These are phyloP conservation scores for Calonectria henricotiae DNA, from an alignment of 2,329 filamentous ascomycete species.

Conservation along the genomic window DNA sequence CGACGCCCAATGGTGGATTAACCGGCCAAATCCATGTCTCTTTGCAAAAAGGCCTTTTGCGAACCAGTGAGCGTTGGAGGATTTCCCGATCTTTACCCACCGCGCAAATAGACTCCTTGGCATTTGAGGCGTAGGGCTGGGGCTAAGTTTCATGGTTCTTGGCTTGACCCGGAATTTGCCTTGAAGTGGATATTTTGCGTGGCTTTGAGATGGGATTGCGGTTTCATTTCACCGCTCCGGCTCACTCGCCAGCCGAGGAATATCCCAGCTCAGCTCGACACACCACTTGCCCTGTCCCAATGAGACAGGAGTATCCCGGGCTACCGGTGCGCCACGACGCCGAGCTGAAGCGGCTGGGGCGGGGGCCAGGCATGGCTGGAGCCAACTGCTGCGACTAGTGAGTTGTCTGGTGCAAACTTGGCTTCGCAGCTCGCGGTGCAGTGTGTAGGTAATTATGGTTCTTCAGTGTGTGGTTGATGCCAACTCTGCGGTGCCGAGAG, in stretches of 20 bases:
- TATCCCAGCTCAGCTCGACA: constrained; percentile 9
- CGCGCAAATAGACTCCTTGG: not conserved
- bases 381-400: constrained; percentile 15
- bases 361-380: constrained; percentile 9
- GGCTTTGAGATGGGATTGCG: not conserved
- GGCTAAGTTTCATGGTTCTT: not conserved
- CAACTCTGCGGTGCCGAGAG: not conserved
- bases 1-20: not conserved
- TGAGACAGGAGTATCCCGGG: not conserved
- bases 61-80: not conserved
- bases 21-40: not conserved
- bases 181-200: not conserved
- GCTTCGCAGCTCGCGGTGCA: not conserved
- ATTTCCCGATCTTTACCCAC: not conserved
- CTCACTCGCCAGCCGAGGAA: not conserved
- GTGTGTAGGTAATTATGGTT: not conserved
- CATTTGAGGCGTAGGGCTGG: constrained; percentile 22
- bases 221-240: constrained; percentile 10
- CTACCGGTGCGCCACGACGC: constrained; percentile 1
- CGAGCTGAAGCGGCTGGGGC: constrained; percentile 23
- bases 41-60: not conserved
- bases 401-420: not conserved
- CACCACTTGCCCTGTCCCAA: constrained; percentile 3
- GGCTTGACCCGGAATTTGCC: not conserved
- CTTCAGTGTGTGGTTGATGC: not conserved